A percentile compares a stretch with the other conserved stretches of the same genome.
Conservation (phyloP, 2,329 filamentous ascomycete species). For the Fonsecaea erecta region DNA sequence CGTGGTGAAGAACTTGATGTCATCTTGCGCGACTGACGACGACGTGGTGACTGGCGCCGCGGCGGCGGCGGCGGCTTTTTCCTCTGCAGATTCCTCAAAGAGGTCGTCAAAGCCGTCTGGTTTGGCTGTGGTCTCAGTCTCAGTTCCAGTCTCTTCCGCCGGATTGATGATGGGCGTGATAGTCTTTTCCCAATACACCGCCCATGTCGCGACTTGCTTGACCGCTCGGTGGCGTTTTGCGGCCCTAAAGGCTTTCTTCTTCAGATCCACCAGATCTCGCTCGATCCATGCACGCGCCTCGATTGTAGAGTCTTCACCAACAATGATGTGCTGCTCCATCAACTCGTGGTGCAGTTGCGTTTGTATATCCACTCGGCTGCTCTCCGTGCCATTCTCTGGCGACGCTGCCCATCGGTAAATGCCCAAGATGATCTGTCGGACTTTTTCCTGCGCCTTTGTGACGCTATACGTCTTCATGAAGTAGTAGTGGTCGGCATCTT, state of each 20-base stretch:
- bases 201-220: constrained; percentile 16
- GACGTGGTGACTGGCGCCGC: constrained; percentile 1
- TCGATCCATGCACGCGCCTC: constrained; percentile 31
- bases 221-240: constrained; percentile 23
- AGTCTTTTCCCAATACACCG: constrained; percentile 34
- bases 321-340: constrained; percentile 28
- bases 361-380: constrained; percentile 13
- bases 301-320: constrained; percentile 23
- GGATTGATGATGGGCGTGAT: constrained; percentile 10
- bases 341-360: constrained; percentile 15
- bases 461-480: constrained; percentile 23
- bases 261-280: constrained; percentile 24
- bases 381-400: constrained; percentile 11
- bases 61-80: neutral
- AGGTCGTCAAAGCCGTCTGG: constrained; percentile 18
- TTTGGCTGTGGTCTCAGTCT: neutral
- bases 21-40: constrained; percentile 19
- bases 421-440: constrained; percentile 13
- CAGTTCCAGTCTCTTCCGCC: constrained; percentile 2
- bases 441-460: constrained; percentile 16
- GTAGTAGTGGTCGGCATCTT: constrained; percentile 22
- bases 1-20: constrained; percentile 27
- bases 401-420: constrained; percentile 8
- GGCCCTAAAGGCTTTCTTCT: constrained; percentile 22
- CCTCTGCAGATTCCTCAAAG: neutral